phyloP scores from a whole-genome alignment of 2,329 filamentous ascomycete genomes.

The Fusarium xylarioides region DNA sequence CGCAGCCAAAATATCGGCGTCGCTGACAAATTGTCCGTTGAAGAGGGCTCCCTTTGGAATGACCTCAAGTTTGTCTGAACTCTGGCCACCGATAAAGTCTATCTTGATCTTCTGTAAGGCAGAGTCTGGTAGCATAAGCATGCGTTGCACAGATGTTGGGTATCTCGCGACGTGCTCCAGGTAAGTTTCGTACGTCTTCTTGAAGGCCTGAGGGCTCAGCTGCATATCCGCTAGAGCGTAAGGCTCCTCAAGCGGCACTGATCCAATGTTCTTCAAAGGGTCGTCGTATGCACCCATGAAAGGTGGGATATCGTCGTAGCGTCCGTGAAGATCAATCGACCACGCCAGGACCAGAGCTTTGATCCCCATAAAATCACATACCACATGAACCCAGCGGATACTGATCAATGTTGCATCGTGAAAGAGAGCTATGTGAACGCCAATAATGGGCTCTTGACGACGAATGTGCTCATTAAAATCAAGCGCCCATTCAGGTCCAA shows the following conservation, averaged over 20 bases:
- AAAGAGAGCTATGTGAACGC: not conserved
- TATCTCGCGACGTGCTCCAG: not conserved
- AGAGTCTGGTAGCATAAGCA: not conserved
- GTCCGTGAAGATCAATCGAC: not conserved
- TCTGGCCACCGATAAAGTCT: not conserved
- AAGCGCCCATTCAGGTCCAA: not conserved
- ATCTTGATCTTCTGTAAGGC: not conserved
- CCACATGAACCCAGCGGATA: not conserved
- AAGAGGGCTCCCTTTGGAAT: not conserved
- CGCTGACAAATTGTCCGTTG: not conserved
- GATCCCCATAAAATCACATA: constrained; percentile 7
- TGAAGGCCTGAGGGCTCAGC: not conserved
- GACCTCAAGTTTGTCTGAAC: not conserved
- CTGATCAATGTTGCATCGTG: not conserved
- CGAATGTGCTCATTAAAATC: not conserved
- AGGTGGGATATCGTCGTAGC: not conserved
- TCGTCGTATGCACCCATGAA: constrained; percentile 3
- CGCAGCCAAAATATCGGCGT: not conserved
- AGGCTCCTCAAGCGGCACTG: not conserved
- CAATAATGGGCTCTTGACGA: not conserved
- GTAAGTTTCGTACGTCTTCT: not conserved
- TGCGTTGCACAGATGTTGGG: not conserved
- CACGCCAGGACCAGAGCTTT: not conserved
- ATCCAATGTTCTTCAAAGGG: not conserved
- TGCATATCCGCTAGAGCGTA: not conserved